Evolutionary conservation across 495 filamentous ascomycete genomes (phyloP), one percentile per base, ranked within the genome.

Genomic region (Aspergillus hancockii): DNA sequence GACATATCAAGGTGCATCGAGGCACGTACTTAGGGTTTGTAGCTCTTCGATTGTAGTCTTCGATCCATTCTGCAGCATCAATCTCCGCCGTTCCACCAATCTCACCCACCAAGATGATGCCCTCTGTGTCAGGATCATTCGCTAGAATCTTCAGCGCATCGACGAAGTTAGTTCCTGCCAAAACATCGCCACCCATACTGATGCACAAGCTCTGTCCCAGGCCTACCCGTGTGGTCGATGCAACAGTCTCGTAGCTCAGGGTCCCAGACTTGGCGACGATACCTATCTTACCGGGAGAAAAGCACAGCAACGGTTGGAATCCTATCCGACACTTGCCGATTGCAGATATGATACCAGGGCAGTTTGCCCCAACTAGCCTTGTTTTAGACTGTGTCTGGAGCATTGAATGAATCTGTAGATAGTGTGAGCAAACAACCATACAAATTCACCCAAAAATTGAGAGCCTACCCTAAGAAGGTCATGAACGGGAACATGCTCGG

Each of bases 191-290:
- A 3, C 92, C 92, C 78, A 96, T 88, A 18, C 92, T 91, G 46
- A 96, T 90, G 54, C 89, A 91, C 12, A 93, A 76, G 67, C 88
- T 93, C 71, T 96, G 92, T 0, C 92, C 92, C 14, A 96, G 77
- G 5, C 91, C 91, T 40, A 88, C 88, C 66, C 89, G 78, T 0
- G 90, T 92, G 3, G 90, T 88, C 2, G 90, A 91, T 6, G 88
- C 93, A 8, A 93, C 91, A 19, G 91, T 87, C 71, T 96, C 92
- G 63, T 96, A 96, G 54, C 88, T 91, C 31, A 97, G 71, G 1
- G 92, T 96, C 0, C 92, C 91, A 1, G 92, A 96, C 69, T 93
- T 95, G 14, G 91, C 89, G 8, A 92, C 81, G 52, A 97, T 93
- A 0, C 90, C 91, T 45, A 97, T 79, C 53, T 83, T 79, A 0